phyloP scores from a whole-genome alignment of 169 alveolate species.

The Cryptosporidium meleagridis region DNA sequence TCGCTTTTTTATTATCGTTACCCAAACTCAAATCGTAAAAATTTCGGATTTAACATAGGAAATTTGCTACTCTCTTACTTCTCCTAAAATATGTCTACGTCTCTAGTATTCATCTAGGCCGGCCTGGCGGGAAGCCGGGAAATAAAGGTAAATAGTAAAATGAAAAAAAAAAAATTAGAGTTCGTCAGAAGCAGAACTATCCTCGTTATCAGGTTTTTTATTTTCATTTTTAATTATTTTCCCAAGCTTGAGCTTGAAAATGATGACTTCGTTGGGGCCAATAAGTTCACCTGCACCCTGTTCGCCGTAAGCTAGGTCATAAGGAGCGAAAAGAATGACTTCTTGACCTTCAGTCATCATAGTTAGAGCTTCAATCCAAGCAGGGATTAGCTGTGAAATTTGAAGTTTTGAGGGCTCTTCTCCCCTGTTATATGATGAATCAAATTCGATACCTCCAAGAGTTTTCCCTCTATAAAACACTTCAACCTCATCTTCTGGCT shows the following conservation, averaged over 20 bases:
- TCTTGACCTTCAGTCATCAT: conserved; percentile 66
- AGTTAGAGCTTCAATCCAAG: conserved; percentile 61
- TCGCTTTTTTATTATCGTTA: not conserved
- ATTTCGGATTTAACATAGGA: conserved; percentile 16
- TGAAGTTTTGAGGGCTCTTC: conserved; percentile 35
- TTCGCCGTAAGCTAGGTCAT: conserved; percentile 53
- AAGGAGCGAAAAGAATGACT: conserved; percentile 23
- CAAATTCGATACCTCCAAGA: conserved; percentile 65
- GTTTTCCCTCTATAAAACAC: conserved; percentile 69
- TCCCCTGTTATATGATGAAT: conserved; percentile 32
- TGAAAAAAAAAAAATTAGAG: not conserved
- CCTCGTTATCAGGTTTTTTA: not conserved
- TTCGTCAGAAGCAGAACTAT: conserved; percentile 2
- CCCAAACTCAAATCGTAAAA: conserved; percentile 12
- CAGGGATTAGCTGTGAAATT: conserved; percentile 66
- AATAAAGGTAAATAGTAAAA: not conserved
- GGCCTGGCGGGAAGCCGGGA: not conserved
- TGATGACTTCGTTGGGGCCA: conserved; percentile 58
- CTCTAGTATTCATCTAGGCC: not conserved
- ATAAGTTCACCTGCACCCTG: conserved; percentile 64
- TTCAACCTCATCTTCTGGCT: conserved; percentile 42
- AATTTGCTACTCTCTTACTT: conserved; percentile 44
- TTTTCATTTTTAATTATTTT: conserved; percentile 21
- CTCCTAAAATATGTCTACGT: not conserved
- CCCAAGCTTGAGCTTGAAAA: conserved; percentile 42